Conservation (phyloP, 2,329 filamentous ascomycete species). For the Paraphaeosphaeria sporulosa region DNA sequence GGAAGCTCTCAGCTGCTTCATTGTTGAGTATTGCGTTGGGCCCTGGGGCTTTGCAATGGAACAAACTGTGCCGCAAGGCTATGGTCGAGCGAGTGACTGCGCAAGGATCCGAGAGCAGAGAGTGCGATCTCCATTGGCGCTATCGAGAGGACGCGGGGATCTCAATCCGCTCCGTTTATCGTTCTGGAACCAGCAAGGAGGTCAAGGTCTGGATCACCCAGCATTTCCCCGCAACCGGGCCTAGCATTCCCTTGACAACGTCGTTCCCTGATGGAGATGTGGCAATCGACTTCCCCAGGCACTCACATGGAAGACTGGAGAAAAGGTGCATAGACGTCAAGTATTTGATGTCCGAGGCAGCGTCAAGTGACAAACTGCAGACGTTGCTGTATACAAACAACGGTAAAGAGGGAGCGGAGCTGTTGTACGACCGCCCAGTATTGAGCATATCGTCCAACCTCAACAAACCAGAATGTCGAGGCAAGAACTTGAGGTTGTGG, state of each 20-base stretch:
- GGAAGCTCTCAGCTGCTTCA: constrained; percentile 28
- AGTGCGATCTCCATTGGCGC: constrained; percentile 40
- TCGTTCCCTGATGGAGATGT: constrained; percentile 34
- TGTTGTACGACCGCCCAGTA: constrained; percentile 38
- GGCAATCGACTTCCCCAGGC: constrained; percentile 41
- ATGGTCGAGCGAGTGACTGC: constrained; percentile 34
- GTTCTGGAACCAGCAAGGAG: constrained; percentile 26
- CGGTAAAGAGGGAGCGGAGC: constrained; percentile 31
- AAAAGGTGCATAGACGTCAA: constrained; percentile 40
- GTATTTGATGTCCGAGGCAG: constrained; percentile 31
- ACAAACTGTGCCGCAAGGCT: constrained; percentile 34
- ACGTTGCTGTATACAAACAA: constrained; percentile 46
- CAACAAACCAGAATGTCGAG: constrained; percentile 39
- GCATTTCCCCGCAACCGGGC: constrained; percentile 40
- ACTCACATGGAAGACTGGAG: constrained; percentile 35
- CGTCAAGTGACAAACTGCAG: constrained; percentile 31
- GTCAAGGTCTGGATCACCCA: constrained; percentile 36
- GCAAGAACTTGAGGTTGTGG: constrained; percentile 41
- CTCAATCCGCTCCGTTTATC: constrained; percentile 33
- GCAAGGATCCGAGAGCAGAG: constrained; percentile 20
- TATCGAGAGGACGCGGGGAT: constrained; percentile 39
- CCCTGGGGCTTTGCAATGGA: constrained; percentile 39
- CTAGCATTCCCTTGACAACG: constrained; percentile 41
- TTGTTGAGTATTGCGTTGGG: constrained; percentile 36
- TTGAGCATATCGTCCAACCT: constrained; percentile 35